A percentile compares a stretch with the other conserved stretches of the same genome.
Conservation (phyloP, 2,329 filamentous ascomycete species). For the Aspergillus piperis region DNA sequence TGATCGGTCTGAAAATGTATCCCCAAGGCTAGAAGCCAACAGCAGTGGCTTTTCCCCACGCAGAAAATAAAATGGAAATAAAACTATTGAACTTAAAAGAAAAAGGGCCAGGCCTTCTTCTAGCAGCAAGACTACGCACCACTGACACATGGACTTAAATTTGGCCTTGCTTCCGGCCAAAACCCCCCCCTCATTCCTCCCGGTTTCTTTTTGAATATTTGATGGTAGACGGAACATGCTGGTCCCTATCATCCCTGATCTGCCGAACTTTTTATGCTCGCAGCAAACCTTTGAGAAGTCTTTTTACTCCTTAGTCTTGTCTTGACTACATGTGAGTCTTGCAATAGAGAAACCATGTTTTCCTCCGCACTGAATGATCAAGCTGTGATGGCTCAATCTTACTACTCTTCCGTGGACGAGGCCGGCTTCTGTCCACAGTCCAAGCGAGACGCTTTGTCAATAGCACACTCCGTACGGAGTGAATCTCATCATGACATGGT, state of each 20-base stretch:
- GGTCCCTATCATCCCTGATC: constrained; percentile 24
- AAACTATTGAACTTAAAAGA: constrained; percentile 3
- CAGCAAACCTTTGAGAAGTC: constrained; percentile 14
- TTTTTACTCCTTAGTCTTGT: constrained; percentile 12
- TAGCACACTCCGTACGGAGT: constrained; percentile 27
- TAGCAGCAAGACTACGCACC: constrained; percentile 23
- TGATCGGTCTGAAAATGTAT: background rate
- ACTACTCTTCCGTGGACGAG: constrained; percentile 26
- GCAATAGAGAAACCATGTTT: constrained; percentile 19
- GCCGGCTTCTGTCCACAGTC: constrained; percentile 24
- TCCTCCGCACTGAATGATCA: constrained; percentile 19
- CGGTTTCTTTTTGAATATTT: constrained; percentile 24
- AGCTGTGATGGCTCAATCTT: constrained; percentile 27
- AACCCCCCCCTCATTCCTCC: constrained; percentile 23
- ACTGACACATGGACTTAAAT: constrained; percentile 37
- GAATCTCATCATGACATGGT: constrained; percentile 29
- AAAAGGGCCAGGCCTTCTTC: constrained; percentile 28
- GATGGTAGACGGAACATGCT: constrained; percentile 20
- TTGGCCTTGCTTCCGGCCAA: constrained; percentile 33
- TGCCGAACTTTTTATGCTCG: constrained; percentile 18
- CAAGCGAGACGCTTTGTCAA: constrained; percentile 27
- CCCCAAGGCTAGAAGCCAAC: background rate
- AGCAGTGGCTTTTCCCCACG: background rate
- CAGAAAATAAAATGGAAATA: constrained; percentile 5
- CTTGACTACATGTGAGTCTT: constrained; percentile 22